Evolutionary conservation across 1,284 basidiomycete genomes (phyloP), one percentile per base, ranked within the genome.

Genomic region (Malassezia brasiliensis): DNA sequence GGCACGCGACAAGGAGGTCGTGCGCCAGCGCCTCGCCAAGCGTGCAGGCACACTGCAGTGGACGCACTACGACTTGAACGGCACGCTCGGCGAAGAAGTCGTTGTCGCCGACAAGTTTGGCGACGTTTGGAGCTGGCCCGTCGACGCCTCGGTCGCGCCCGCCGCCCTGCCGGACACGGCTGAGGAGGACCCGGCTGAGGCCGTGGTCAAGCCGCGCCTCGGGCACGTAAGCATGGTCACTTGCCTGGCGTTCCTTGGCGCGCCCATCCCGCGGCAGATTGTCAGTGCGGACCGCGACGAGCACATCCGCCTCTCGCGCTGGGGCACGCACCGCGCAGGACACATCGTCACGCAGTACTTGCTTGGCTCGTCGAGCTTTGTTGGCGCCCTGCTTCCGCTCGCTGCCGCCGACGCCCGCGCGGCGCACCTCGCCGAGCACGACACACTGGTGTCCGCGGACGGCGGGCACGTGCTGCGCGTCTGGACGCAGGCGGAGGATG

Each of bases 271-370:
- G 5, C 55, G 52, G 22, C 34, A 52, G 0, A 61, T 72, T 37
- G 52, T 72, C 40, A 68, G 65, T 0, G 59, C 63, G 17, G 70
- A 72, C 46, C 61, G 70, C n/a, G 70, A 72, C 55, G 70, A 71
- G 55, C 70, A 72, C 53, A 71, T 72, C 28, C 63, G 70, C n/a
- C 60, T 72, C 28, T 72, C 70, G 9, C 59, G 70, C 32, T 72
- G 70, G 70, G 68, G 70, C 5, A 36, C 58, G 3, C 50, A 55
- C 36, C 64, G 66, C 5, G 52, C 63, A 12, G 66, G 61, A 0
- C 62, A 70, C 38, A 59, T 72, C 41, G 61, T 69, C 22, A 61
- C 67, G 39, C 59, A 64, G 40, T 72, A 61, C 58, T 44, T 72
- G 14, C 56, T 66, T 12, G 70, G 70, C 17, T 67, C 67, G 10